These are phyloP conservation scores for Cyberlindnera samutprakarnensis DNA, from an alignment of 805 yeast species.

Conservation along the genomic window DNA sequence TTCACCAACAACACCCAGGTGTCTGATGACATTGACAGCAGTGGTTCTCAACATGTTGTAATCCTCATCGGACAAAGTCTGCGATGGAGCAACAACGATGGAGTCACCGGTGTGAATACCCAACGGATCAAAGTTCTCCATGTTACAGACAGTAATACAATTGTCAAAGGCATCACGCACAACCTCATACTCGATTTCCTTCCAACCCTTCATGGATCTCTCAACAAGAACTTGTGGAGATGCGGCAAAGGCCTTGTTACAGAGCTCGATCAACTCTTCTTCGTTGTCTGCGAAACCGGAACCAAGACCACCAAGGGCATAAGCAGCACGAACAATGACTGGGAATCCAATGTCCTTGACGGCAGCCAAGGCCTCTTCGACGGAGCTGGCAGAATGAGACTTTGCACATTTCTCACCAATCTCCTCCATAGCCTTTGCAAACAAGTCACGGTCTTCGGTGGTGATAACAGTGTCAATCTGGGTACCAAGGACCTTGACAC, in stretches of 20 bases:
- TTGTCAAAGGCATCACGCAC: conserved; percentile 96
- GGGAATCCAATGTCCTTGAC: conserved; percentile 89
- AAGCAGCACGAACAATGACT: conserved; percentile 95
- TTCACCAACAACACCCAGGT: conserved; percentile 98
- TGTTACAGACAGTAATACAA: conserved; percentile 98
- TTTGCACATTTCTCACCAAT: conserved; percentile 93
- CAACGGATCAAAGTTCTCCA: conserved; percentile 98
- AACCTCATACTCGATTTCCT: conserved; percentile 97
- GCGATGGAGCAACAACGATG: conserved; percentile 97
- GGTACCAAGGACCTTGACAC: conserved; percentile 94
- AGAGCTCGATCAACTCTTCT: conserved; percentile 70
- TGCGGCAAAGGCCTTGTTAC: conserved; percentile 88
- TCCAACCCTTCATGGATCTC: conserved; percentile 98
- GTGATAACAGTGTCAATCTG: conserved; percentile 93
- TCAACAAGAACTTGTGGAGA: conserved; percentile 96
- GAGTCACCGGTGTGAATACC: conserved; percentile 99
- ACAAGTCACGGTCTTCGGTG: conserved; percentile 96
- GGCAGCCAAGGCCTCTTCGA: conserved; percentile 78
- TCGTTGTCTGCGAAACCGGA: conserved; percentile 95
- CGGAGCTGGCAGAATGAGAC: conserved; percentile 75
- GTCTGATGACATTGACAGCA: conserved; percentile 95
- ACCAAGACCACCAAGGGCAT: conserved; percentile 95
- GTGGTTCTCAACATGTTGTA: conserved; percentile 97
- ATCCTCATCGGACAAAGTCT: conserved; percentile 93
- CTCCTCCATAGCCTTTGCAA: conserved; percentile 91